Evolutionary conservation across 352 stramenopile species (phyloP).

Genomic region (Aphanomyces astaci): DNA sequence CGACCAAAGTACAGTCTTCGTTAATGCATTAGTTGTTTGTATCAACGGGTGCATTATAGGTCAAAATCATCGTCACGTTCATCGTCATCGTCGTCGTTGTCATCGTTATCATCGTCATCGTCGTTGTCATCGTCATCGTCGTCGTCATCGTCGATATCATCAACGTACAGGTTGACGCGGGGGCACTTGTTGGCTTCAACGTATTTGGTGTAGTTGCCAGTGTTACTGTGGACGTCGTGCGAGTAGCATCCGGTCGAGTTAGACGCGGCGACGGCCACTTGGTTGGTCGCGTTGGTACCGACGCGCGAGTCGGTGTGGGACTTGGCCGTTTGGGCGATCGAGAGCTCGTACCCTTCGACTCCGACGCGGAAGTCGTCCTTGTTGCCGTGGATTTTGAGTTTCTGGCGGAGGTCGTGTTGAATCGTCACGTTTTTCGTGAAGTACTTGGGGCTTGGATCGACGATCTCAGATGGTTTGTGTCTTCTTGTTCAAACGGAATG

Average conservation of each 20-base stretch:
- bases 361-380: conserved; percentile 26
- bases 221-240: conserved; percentile 24
- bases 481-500: not conserved
- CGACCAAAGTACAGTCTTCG: no score
- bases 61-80: no score
- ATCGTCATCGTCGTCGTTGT: no score
- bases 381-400: conserved; percentile 7
- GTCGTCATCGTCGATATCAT: not conserved
- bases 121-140: not conserved
- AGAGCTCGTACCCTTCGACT: conserved; percentile 28
- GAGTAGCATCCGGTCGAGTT: conserved; percentile 33
- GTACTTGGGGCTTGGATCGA: not conserved
- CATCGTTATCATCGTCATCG: not conserved
- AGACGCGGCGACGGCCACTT: conserved; percentile 24
- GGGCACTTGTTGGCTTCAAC: not conserved
- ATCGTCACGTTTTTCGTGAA: conserved; percentile 31
- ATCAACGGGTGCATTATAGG: no score
- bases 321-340: conserved; percentile 28
- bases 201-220: conserved; percentile 28
- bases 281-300: conserved; percentile 34
- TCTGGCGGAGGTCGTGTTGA: conserved; percentile 37
- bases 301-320: conserved; percentile 33
- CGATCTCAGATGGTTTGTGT: no score
- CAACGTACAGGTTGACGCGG: not conserved
- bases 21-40: no score